Conservation (phyloP, 2,329 filamentous ascomycete species). For the Neofusicoccum umdonicola region DNA sequence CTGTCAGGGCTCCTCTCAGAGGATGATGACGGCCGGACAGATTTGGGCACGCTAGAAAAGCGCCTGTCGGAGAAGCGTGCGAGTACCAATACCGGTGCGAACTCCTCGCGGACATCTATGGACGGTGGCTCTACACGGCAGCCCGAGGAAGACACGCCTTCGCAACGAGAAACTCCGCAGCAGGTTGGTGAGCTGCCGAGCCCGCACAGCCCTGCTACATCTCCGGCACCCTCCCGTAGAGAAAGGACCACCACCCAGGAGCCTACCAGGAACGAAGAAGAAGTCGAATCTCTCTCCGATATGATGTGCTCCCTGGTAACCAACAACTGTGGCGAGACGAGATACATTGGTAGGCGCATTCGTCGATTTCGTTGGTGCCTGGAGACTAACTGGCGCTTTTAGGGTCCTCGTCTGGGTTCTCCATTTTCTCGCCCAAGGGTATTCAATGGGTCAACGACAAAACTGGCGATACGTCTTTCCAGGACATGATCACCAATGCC, state of each 20-base stretch:
- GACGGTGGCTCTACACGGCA: constrained; percentile 7
- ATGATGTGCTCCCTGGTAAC: constrained; percentile 99
- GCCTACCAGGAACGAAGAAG: constrained; percentile 47
- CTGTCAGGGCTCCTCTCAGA: constrained; percentile 84
- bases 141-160: constrained; percentile 19
- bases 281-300: constrained; percentile 86
- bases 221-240: constrained; percentile 44
- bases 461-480: constrained; percentile 92
- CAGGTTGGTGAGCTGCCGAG: constrained; percentile 46
- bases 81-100: constrained; percentile 30
- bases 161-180: constrained; percentile 47
- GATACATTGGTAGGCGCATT: constrained; percentile 74
- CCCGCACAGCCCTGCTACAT: constrained; percentile 51
- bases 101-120: constrained; percentile 9
- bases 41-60: constrained; percentile 84
- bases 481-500: constrained; percentile 86
- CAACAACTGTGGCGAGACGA: constrained; percentile 88
- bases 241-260: constrained; percentile 44
- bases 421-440: constrained; percentile 96
- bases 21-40: constrained; percentile 80
- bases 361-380: neutral
- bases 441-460: constrained; percentile 99
- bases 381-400: constrained; percentile 21
- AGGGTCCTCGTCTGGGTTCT: constrained; percentile 97
- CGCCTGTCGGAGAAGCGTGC: constrained; percentile 55